Conservation (phyloP, 2,329 filamentous ascomycete genomes). For the Elsinoe perseae region DNA sequence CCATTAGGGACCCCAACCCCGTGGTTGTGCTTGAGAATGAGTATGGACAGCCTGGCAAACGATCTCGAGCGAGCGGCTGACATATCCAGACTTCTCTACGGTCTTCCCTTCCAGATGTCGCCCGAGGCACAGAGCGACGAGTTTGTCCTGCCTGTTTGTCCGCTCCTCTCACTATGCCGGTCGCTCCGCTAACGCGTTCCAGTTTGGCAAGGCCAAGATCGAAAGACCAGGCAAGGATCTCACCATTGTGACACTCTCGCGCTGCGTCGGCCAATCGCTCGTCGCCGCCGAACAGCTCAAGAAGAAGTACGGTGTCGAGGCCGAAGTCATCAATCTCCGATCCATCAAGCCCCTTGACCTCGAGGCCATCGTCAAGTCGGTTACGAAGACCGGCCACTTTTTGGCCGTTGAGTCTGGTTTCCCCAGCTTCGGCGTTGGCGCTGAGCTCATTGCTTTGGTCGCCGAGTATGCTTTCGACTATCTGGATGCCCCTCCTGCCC, state of each 20-base stretch:
- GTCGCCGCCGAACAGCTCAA: slow-evolving; percentile 84
- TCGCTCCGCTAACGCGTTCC: neutral
- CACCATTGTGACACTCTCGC: slow-evolving; percentile 89
- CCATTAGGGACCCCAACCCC: slow-evolving; percentile 96
- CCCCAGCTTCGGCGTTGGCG: slow-evolving; percentile 85
- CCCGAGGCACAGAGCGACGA: slow-evolving; percentile 92
- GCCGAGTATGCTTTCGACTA: slow-evolving; percentile 99
- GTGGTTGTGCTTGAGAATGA: slow-evolving; percentile 61
- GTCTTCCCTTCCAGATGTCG: slow-evolving; percentile 92
- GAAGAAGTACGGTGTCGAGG: slow-evolving; percentile 92
- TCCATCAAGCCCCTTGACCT: slow-evolving; percentile 95
- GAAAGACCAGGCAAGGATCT: slow-evolving; percentile 93
- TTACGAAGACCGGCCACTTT: slow-evolving; percentile 96
- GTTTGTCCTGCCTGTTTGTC: slow-evolving; percentile 72
- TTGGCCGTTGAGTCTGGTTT: slow-evolving; percentile 92
- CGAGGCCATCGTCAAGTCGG: slow-evolving; percentile 87
- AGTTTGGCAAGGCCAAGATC: slow-evolving; percentile 97
- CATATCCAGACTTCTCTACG: slow-evolving; percentile 64
- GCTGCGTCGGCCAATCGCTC: slow-evolving; percentile 88
- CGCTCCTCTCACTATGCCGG: slow-evolving; percentile 2
- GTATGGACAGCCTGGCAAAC: slow-evolving; percentile 25
- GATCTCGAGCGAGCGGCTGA: neutral
- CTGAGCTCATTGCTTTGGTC: slow-evolving; percentile 86
- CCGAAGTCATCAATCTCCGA: slow-evolving; percentile 95
- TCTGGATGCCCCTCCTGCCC: slow-evolving; percentile 84